Percentiles rank a stretch among this genome's conserved stretches.
These are phyloP conservation scores for Curvularia sp. DNA, from an alignment of 2,329 filamentous ascomycete species.

Conservation along the genomic window DNA sequence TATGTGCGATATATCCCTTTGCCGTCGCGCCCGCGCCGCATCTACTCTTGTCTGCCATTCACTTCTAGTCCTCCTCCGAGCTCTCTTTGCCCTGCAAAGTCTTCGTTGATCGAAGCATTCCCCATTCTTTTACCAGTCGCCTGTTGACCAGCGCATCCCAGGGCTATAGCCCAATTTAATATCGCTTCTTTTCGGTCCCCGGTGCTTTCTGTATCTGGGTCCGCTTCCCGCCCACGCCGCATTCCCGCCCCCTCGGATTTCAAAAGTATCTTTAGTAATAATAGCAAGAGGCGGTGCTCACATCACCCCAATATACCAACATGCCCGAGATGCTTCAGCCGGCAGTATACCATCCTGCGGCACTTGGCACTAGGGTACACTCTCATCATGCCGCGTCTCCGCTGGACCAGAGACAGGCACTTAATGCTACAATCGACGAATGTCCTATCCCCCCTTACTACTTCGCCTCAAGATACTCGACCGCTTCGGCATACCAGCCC, in stretches of 20 bases:
- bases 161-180: constrained; percentile 49
- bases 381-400: constrained; percentile 50
- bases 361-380: constrained; percentile 35
- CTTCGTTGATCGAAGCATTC: constrained; percentile 57
- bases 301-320: constrained; percentile 48
- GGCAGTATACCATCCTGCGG: constrained; percentile 56
- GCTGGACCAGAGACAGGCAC: constrained; percentile 64
- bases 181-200: constrained; percentile 34
- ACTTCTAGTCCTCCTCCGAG: constrained; percentile 44
- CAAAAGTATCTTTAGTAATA: constrained; percentile 44
- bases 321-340: constrained; percentile 57
- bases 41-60: constrained; percentile 40
- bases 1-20: constrained; percentile 47
- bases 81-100: constrained; percentile 30
- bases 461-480: constrained; percentile 48
- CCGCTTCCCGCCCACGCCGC: constrained; percentile 25
- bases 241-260: constrained; percentile 37
- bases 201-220: constrained; percentile 32
- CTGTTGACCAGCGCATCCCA: constrained; percentile 54
- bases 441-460: constrained; percentile 45
- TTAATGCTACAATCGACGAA: constrained; percentile 67
- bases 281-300: constrained; percentile 48
- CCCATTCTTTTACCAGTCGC: constrained; percentile 43
- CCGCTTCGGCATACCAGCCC: constrained; percentile 40
- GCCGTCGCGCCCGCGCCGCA: constrained; percentile 37